Conservation (phyloP, 2,329 filamentous ascomycete genomes). For the Pestalotiopsis sp. region DNA sequence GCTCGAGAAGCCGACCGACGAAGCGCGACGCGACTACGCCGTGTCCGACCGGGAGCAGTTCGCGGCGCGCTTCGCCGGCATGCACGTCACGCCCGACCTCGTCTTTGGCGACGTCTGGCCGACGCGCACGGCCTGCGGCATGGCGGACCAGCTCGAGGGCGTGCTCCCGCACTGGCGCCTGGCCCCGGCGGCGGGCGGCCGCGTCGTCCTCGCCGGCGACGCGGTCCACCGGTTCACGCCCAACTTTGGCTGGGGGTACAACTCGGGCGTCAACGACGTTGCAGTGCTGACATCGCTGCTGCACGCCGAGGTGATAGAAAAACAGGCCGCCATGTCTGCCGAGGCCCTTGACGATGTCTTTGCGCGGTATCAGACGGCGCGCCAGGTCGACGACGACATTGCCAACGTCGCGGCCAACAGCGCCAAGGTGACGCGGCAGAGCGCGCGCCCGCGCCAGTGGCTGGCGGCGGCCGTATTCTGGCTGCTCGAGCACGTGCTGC, state of each 20-base stretch:
- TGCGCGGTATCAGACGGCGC: conserved; percentile 1
- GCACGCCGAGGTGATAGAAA: background rate
- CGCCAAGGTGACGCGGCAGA: background rate
- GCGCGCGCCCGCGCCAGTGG: conserved; percentile 4
- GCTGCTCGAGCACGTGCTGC: background rate
- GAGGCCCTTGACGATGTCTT: background rate
- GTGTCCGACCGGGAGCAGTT: background rate
- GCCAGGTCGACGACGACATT: conserved; percentile 1
- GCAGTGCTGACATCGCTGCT: conserved; percentile 3
- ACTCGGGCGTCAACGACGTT: conserved; percentile 5
- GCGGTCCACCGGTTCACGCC: conserved; percentile 3
- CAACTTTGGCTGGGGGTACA: conserved; percentile 3
- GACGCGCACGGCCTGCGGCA: background rate
- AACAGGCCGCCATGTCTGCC: background rate
- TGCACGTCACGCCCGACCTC: conserved; percentile 1
- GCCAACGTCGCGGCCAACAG: background rate
- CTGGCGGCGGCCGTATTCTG: background rate
- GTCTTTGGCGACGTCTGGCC: conserved; percentile 4
- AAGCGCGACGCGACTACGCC: background rate
- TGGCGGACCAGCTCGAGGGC: conserved; percentile 23
- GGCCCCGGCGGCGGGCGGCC: conserved; percentile 16
- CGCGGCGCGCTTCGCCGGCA: background rate
- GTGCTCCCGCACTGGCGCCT: conserved; percentile 33
- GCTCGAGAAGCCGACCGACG: background rate
- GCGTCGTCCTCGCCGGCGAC: conserved; percentile 30